Evolutionary conservation across 192 early-diverging fungal species (phyloP).

Genomic region (Oehlia diaphana): DNA sequence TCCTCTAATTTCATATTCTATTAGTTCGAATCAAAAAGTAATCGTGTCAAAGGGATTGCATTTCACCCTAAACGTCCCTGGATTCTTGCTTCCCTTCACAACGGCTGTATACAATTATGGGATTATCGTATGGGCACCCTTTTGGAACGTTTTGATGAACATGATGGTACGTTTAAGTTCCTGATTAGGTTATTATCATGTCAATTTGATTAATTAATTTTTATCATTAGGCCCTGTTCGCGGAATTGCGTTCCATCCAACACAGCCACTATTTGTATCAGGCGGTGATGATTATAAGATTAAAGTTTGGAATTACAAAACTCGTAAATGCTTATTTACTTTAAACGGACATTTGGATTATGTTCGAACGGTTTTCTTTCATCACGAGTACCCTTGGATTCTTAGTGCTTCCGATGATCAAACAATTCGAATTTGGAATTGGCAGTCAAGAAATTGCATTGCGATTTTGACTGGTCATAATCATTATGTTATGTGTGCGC

Average conservation of each 20-base stretch:
- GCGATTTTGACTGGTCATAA: conserved; percentile 97
- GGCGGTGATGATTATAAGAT: conserved; percentile 99
- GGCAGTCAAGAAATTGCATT: conserved; percentile 98
- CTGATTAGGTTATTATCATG: neutral
- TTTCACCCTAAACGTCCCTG: conserved; percentile 98
- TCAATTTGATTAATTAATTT: neutral
- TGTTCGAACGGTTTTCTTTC: conserved; percentile 95
- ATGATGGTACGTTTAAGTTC: conserved; percentile 76
- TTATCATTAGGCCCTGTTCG: conserved; percentile 84
- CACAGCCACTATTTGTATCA: conserved; percentile 96
- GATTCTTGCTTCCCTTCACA: conserved; percentile 97
- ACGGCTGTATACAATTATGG: conserved; percentile 98
- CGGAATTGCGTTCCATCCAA: conserved; percentile 93
- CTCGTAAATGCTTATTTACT: conserved; percentile 92
- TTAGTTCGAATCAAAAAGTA: conserved; percentile 99
- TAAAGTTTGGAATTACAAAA: conserved; percentile 99
- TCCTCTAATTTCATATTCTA: neutral
- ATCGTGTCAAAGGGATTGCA: conserved; percentile 92
- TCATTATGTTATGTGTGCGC: conserved; percentile 98
- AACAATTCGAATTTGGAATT: conserved; percentile 99
- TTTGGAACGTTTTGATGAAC: conserved; percentile 98
- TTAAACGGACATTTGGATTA: conserved; percentile 98
- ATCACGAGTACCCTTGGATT: conserved; percentile 98
- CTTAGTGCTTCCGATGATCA: conserved; percentile 96
- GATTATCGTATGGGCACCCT: conserved; percentile 99